phyloP scores from a whole-genome alignment of 1,139 yeast species.

The Candida mesenterica region DNA sequence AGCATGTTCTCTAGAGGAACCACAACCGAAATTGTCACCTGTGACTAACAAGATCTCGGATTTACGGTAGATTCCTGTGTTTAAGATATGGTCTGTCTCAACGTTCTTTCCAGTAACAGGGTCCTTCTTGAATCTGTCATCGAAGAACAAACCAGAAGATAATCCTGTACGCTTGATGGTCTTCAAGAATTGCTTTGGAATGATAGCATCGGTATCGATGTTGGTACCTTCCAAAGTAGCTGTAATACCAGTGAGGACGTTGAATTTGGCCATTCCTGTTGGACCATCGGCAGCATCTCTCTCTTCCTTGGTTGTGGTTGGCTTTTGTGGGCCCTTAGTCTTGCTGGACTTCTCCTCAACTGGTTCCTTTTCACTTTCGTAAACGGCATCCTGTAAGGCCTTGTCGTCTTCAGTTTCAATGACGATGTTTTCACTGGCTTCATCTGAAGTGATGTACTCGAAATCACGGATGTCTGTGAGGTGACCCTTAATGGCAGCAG shows the following conservation, averaged over 20 bases:
- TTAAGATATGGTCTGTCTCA: slow-evolving; percentile 84
- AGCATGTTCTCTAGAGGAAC: slow-evolving; percentile 98
- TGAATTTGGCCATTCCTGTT: slow-evolving; percentile 74
- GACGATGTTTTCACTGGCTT: slow-evolving; percentile 49
- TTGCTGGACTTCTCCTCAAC: slow-evolving; percentile 29
- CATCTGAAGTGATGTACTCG: slow-evolving; percentile 57
- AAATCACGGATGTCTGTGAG: slow-evolving; percentile 87
- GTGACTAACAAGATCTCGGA: slow-evolving; percentile 86
- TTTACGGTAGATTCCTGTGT: slow-evolving; percentile 74
- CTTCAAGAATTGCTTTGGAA: slow-evolving; percentile 96
- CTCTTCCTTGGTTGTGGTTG: neutral
- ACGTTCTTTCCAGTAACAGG: slow-evolving; percentile 66
- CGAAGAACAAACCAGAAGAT: slow-evolving; percentile 83
- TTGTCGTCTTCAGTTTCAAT: slow-evolving; percentile 58
- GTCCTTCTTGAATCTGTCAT: slow-evolving; percentile 73
- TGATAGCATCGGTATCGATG: slow-evolving; percentile 96
- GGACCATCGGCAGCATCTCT: slow-evolving; percentile 19
- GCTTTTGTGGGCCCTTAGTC: neutral
- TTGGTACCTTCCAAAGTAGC: slow-evolving; percentile 95
- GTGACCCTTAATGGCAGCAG: slow-evolving; percentile 92
- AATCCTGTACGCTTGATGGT: slow-evolving; percentile 97
- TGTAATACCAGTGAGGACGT: slow-evolving; percentile 75
- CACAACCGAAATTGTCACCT: slow-evolving; percentile 98
- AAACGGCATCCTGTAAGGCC: slow-evolving; percentile 65
- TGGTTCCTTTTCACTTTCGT: slow-evolving; percentile 59